Percentiles rank a stretch among this genome's conserved stretches.
phyloP scores from a whole-genome alignment of 768 basidiomycete genomes.

The Suillus lakei region DNA sequence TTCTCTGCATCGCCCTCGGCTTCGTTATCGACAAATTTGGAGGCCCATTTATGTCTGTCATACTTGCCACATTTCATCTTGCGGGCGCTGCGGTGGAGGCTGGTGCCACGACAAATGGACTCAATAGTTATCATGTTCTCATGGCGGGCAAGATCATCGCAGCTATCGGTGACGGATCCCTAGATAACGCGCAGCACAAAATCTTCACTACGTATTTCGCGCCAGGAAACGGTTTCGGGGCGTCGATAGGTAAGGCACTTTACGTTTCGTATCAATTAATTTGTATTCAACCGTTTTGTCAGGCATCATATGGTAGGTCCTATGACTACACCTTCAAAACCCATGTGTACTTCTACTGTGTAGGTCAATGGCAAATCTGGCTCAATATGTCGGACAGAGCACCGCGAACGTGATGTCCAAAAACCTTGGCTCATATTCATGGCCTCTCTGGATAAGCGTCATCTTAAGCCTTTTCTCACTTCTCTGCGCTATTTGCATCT shows the following conservation, averaged over 20 bases:
- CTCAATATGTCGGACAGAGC: conserved; percentile 45
- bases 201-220: conserved; percentile 50
- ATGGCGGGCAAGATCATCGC: conserved; percentile 46
- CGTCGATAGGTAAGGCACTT: conserved; percentile 35
- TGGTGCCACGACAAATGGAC: conserved; percentile 41
- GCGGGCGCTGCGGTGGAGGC: conserved; percentile 42
- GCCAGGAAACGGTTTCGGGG: conserved; percentile 46
- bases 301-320: conserved; percentile 40
- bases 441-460: conserved; percentile 48
- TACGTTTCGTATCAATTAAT: neutral
- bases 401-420: conserved; percentile 46
- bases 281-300: neutral
- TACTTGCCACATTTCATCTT: conserved; percentile 44
- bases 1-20: conserved; percentile 44
- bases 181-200: conserved; percentile 49
- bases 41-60: conserved; percentile 41
- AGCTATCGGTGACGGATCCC: conserved; percentile 44
- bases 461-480: conserved; percentile 43
- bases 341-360: neutral
- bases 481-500: conserved; percentile 39
- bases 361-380: conserved; percentile 45
- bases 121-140: conserved; percentile 44
- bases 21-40: conserved; percentile 48
- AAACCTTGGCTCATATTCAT: conserved; percentile 43
- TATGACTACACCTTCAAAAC: neutral